Evolutionary conservation across 257 asterid genomes (phyloP), one percentile per base, ranked within the genome.

Genomic region (Solanum piurae): DNA sequence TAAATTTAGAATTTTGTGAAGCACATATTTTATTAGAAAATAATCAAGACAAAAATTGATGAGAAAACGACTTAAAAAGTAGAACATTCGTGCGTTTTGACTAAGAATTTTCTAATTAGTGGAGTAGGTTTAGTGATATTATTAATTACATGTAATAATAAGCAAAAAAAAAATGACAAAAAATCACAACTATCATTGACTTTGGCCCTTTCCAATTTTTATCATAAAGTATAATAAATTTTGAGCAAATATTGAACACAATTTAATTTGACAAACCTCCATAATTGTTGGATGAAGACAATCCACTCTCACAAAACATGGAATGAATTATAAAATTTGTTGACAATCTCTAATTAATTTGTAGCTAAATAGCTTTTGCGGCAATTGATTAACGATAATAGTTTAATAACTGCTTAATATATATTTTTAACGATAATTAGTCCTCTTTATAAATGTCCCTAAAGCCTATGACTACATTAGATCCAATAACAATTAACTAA

Each of bases 401-500:
- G 0, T 1, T 52, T 52, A 52, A 52, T 52, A 0, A 55, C 1
- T 18, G 0, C 0, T 6, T 1, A 52, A 18, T 52, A 1, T 18
- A 1, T 2, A 55, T 55, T 55, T 55, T 18, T 55, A 55, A 55
- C 4, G 4, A 55, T 55, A 55, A 55, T 55, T 55, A 55, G 1
- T 1, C 6, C 0, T 55, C 0, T 18, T 55, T 55, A 0, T 18
- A 55, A 55, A 55, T 6, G 20, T 55, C 0, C 0, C 4, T 55
- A 55, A 52, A 16, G 4, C 1, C 0, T 52, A 52, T 16, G 9
- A 1, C 0, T 0, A 18, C 0, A 20, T 55, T 3, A 55, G n/a
- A 55, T 55, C 0, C 4, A 55, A 55, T 18, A 18, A 55, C 4
- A 55, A 55, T 55, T 55, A 55, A 55, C 2, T 52, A 52, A 16